Evolutionary conservation across 176 grass and related monocot species (phyloP), one percentile per base, ranked within the genome.

Genomic region (Pontederia paniculata): DNA sequence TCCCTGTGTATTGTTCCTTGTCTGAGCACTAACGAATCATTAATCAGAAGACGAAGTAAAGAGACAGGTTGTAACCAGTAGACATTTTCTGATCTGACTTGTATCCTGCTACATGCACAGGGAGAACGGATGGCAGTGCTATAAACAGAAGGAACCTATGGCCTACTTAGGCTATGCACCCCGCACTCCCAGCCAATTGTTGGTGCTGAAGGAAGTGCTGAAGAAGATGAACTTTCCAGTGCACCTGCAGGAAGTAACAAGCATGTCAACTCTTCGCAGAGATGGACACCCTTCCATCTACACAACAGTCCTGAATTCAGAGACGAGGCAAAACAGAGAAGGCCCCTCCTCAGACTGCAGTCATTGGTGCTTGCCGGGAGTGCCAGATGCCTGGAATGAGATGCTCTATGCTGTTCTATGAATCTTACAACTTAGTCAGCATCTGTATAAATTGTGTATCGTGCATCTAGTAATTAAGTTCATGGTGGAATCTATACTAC

Each of bases 361-460:
- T 48, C 76, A 79, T 12, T 74, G 70, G 70, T 74, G 77, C 63
- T 80, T 80, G 70, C 77, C 77, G 12, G 71, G 77, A 25, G 77
- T 80, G 14, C 77, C 77, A 19, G 77, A 80, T 70, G 53, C 64
- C 9, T 80, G 77, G 77, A 80, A 80, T 63, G 63, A 80, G 58
- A 69, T 80, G 63, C 64, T 80, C 16, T 69, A 67, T 70, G 56
- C 65, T 70, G 56, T 80, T 52, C 42, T 74, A 4, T 74, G 64
- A 62, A 62, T 49, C 0, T 31, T 23, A 7, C 15, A 1, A 44
- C 28, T 37, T 37, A 37, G 1, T 37, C 28, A 37, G 28, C 28
- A 37, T 37, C 3, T 2, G 7, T 37, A 37, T 37, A 37, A 37
- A 37, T 37, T 37, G 28, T 37, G 28, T 37, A 37, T 37, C 28